Conservation (phyloP, 2,329 filamentous ascomycete genomes). For the Fusarium staphyleae region DNA sequence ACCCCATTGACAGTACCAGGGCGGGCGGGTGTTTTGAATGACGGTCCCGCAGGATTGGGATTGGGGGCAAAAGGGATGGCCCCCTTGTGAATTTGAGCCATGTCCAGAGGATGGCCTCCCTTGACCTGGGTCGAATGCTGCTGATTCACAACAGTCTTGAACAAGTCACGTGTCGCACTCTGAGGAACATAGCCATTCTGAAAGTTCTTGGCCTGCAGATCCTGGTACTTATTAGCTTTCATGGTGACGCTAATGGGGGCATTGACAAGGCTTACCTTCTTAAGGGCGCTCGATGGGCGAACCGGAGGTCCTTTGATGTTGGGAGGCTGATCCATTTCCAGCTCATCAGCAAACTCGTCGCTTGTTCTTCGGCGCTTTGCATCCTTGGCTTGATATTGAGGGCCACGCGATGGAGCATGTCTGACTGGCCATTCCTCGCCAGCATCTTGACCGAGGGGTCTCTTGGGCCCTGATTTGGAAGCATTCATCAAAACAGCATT, state of each 20-base stretch:
- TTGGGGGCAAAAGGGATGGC: constrained; percentile 87
- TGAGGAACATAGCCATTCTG: constrained; percentile 68
- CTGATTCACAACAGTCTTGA: constrained; percentile 70
- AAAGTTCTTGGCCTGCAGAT: constrained; percentile 66
- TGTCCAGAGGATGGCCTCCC: constrained; percentile 75
- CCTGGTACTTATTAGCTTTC: constrained; percentile 56
- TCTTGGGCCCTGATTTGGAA: constrained; percentile 72
- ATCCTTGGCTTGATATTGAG: constrained; percentile 73
- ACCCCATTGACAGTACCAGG: constrained; percentile 51
- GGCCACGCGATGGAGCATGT: constrained; percentile 55
- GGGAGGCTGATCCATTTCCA: constrained; percentile 63
- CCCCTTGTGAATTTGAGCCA: constrained; percentile 87
- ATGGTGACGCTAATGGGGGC: background rate
- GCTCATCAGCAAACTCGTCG: constrained; percentile 72
- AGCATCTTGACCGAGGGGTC: constrained; percentile 71
- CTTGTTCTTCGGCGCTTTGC: constrained; percentile 81
- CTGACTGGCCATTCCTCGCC: constrained; percentile 62
- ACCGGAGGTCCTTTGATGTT: constrained; percentile 83
- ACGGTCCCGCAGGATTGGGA: constrained; percentile 59
- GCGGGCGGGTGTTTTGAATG: constrained; percentile 76
- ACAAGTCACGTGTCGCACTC: constrained; percentile 62
- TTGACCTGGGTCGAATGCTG: constrained; percentile 72
- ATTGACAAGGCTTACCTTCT: constrained; percentile 65
- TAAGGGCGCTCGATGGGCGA: constrained; percentile 74
- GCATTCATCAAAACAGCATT: constrained; percentile 65